Evolutionary conservation across 176 grass and related monocot genomes (phyloP), one percentile per base, ranked within the genome.

Genomic region (Poa pratensis): DNA sequence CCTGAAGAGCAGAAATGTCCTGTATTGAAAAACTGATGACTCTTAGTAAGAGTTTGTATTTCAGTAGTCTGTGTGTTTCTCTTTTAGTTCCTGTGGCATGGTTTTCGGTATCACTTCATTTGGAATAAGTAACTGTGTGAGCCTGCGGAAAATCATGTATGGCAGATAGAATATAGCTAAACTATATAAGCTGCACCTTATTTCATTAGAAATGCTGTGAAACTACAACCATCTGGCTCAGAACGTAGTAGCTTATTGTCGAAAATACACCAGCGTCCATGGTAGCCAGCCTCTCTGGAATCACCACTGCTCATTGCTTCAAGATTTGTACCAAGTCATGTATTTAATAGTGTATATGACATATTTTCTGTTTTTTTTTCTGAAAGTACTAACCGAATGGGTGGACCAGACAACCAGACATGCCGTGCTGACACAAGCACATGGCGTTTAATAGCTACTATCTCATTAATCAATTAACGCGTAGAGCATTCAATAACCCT

Each of bases 41-140:
- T 49, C 7, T 7, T 48, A 30, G 28, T 30, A 65, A 63, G 62
- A 45, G 22, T 72, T 43, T 72, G n/a, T 82, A 73, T 72, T 45
- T 59, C 34, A 58, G 80, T 82, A 72, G 10, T 17, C 19, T 83
- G 39, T 59, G 39, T 0, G 48, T 82, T 58, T 62, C 78, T 87
- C 27, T 3, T 73, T 73, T 80, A 10, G 39, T 52, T 78, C 30
- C 76, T 70, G 22, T 40, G 80, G 28, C 3, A 60, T 80, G 60
- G 23, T 80, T 76, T 71, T 75, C 27, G 26, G 14, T 39, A 37
- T 80, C 10, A 20, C 18, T 84, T 89, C 45, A n/a, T 69, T 76
- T 58, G 35, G 39, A 84, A 20, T 80, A 75, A 80, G 26, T 80
- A 26, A 75, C 69, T 24, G 8, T 60, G 16, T 34, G 17, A 32